phyloP scores from a whole-genome alignment of 805 yeast species.

The Isabelozyma pseudorhagii region DNA sequence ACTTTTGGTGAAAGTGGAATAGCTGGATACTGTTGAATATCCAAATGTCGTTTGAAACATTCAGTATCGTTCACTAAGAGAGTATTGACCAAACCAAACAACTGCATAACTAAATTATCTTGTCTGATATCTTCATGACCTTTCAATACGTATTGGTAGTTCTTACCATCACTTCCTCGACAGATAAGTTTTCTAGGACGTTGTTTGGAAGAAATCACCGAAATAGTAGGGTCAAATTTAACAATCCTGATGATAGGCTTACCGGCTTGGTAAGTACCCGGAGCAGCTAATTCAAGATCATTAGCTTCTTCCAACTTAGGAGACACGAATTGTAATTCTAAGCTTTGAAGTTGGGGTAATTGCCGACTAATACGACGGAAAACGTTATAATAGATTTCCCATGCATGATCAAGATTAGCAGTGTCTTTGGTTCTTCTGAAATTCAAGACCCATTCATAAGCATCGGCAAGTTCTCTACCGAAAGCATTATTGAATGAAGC shows the following conservation, averaged over 20 bases:
- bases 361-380: slow-evolving; percentile 89
- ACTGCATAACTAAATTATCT: slow-evolving; percentile 95
- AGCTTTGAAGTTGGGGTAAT: slow-evolving; percentile 77
- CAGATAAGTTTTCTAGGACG: slow-evolving; percentile 84
- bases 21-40: slow-evolving; percentile 88
- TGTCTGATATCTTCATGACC: slow-evolving; percentile 99
- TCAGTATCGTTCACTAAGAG: slow-evolving; percentile 86
- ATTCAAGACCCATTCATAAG: slow-evolving; percentile 88
- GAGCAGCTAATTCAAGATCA: slow-evolving; percentile 84
- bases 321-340: slow-evolving; percentile 90
- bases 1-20: slow-evolving; percentile 95
- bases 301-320: slow-evolving; percentile 79
- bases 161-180: slow-evolving; percentile 88
- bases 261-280: slow-evolving; percentile 89
- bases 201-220: slow-evolving; percentile 92
- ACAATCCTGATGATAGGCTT: slow-evolving; percentile 70
- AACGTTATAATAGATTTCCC: slow-evolving; percentile 95
- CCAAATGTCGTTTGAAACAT: slow-evolving; percentile 92
- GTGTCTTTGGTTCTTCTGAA: slow-evolving; percentile 82
- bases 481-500: slow-evolving; percentile 89
- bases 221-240: slow-evolving; percentile 75
- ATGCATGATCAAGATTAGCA: slow-evolving; percentile 89
- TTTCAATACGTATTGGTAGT: slow-evolving; percentile 76
- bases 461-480: slow-evolving; percentile 90
- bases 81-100: slow-evolving; percentile 93